Evolutionary conservation across 73 alveolate genomes (phyloP).

Genomic region (Paramecium caudatum): DNA sequence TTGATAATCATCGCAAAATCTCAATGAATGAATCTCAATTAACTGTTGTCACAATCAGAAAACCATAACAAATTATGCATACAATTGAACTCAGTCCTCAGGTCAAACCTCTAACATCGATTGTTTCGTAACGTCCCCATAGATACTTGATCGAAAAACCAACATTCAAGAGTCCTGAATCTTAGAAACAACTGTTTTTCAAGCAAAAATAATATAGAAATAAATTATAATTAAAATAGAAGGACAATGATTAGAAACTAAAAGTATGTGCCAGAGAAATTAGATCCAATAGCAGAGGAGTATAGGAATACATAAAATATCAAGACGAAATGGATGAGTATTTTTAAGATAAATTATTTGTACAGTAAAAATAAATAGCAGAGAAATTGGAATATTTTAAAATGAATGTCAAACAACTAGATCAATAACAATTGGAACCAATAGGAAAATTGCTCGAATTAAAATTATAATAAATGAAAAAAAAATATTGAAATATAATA

Average conservation of each 20-base stretch:
- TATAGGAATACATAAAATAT: conserved; percentile 15
- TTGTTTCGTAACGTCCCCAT: not conserved
- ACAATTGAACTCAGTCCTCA: conserved; percentile 34
- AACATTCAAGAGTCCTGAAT: not conserved
- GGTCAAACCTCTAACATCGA: conserved; percentile 10
- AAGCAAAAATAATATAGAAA: conserved; percentile 45
- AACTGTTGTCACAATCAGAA: conserved; percentile 9
- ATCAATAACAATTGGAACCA: conserved; percentile 47
- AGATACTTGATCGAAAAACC: conserved; percentile 6
- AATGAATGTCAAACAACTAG: not conserved
- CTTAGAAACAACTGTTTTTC: conserved; percentile 3
- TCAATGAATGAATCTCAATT: conserved; percentile 38
- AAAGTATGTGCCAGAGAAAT: not conserved
- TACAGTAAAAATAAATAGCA: not conserved
- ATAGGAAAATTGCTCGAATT: not conserved
- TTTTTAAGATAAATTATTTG: not conserved
- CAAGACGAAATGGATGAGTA: conserved; percentile 44
- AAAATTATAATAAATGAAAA: conserved; percentile 20
- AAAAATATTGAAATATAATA: too few species aligned
- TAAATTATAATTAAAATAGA: conserved; percentile 13
- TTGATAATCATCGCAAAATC: conserved; percentile 23
- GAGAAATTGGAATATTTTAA: conserved; percentile 1
- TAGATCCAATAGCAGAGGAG: conserved; percentile 17
- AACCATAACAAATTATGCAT: conserved; percentile 14
- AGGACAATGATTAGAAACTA: not conserved